Percentiles rank a stretch among this genome's conserved stretches.
Conservation (phyloP, 345 rosid species). For the Lumnitzera racemosa region DNA sequence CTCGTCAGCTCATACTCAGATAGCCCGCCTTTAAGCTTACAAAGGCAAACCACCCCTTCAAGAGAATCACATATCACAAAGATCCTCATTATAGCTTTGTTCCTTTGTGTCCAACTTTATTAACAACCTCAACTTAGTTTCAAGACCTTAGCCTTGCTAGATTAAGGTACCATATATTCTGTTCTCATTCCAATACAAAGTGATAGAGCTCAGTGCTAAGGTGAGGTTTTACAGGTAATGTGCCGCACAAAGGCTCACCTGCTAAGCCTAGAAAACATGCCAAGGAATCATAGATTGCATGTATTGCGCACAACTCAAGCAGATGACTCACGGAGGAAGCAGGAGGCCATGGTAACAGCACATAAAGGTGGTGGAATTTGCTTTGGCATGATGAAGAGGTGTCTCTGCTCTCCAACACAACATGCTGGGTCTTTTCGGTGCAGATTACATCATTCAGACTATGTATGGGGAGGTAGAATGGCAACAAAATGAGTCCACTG, state of each 20-base stretch:
- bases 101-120: slow-evolving; percentile 19
- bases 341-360: neutral
- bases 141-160: no score
- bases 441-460: slow-evolving; percentile 54
- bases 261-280: neutral
- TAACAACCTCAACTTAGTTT: slow-evolving; percentile 13
- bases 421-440: slow-evolving; percentile 83
- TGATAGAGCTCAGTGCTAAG: no score
- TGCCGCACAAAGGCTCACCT: slow-evolving; percentile 21
- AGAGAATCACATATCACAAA: slow-evolving; percentile 7
- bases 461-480: slow-evolving; percentile 30
- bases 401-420: slow-evolving; percentile 63
- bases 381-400: slow-evolving; percentile 27
- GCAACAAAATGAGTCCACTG: slow-evolving; percentile 1
- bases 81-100: neutral
- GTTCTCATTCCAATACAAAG: no score
- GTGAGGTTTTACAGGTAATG: no score
- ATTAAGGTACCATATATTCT: no score
- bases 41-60: slow-evolving; percentile 4
- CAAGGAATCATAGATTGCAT: neutral
- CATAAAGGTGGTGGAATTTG: slow-evolving; percentile 16
- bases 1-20: no score
- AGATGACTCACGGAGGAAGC: slow-evolving; percentile 15
- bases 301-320: slow-evolving; percentile 6
- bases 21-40: neutral